Evolutionary conservation across 2,329 filamentous ascomycete genomes (phyloP).

Genomic region (Colletotrichum phormii): DNA sequence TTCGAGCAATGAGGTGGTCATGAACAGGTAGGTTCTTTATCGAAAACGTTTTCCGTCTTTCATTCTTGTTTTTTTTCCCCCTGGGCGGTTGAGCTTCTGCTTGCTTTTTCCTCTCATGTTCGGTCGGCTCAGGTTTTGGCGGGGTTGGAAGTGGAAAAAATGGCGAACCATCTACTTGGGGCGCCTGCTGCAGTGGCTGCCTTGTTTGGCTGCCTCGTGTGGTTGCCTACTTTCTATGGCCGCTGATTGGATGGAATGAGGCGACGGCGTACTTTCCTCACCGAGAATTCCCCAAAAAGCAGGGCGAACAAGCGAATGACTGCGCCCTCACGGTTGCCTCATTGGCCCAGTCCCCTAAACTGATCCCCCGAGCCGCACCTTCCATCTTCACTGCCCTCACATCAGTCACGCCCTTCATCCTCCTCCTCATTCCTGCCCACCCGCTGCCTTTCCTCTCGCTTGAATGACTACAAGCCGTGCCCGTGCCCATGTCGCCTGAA

Average conservation of each 20-base stretch:
- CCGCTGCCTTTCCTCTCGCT: not conserved
- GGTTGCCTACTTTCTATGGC: not conserved
- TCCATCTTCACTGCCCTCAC: not conserved
- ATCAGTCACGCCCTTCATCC: not conserved
- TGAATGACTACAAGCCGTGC: slow-evolving; percentile 19
- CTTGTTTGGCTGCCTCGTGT: slow-evolving; percentile 7
- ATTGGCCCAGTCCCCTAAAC: not conserved
- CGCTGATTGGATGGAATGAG: not conserved
- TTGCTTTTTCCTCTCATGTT: not conserved
- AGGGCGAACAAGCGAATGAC: slow-evolving; percentile 18
- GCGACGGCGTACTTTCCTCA: not conserved
- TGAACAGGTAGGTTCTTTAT: no score
- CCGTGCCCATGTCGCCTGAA: slow-evolving; percentile 19
- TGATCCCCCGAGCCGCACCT: not conserved
- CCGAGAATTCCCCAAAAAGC: slow-evolving; percentile 20
- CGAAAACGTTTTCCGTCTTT: no score
- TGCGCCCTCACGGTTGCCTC: slow-evolving; percentile 10
- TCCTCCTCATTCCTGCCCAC: slow-evolving; percentile 9
- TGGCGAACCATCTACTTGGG: not conserved
- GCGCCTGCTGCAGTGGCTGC: not conserved
- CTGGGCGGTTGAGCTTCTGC: no score
- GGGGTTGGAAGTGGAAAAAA: not conserved
- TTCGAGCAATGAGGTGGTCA: no score
- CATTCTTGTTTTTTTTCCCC: no score
- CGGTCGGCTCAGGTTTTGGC: not conserved